Conservation (phyloP, 2,329 filamentous ascomycete species). For the Botrytis hyacinthi region DNA sequence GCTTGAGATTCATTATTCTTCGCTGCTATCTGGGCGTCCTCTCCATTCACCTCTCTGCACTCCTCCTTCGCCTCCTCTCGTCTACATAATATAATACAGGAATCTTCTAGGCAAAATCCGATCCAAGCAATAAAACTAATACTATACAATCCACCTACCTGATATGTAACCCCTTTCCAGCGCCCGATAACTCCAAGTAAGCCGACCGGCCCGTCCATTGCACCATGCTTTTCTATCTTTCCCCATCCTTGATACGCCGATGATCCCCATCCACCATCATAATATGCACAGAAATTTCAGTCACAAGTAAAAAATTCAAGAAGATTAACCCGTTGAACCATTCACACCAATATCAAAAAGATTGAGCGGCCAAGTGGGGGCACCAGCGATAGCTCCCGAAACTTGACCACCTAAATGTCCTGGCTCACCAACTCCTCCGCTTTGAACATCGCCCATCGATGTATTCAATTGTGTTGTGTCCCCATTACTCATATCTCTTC, state of each 20-base stretch:
- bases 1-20: neutral
- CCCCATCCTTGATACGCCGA: neutral
- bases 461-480: constrained; percentile 18
- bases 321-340: neutral
- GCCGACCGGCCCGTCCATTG: neutral
- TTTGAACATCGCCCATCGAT: constrained; percentile 8
- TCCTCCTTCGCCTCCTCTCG: neutral
- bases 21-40: neutral
- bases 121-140: neutral
- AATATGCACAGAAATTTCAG: neutral
- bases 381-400: constrained; percentile 1
- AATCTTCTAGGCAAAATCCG: neutral
- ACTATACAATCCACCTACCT: neutral
- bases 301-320: too few species aligned
- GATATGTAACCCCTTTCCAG: too few species aligned
- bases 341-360: constrained; percentile 29
- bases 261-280: neutral
- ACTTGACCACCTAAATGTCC: constrained; percentile 17
- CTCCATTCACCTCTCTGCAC: too few species aligned
- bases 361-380: constrained; percentile 31
- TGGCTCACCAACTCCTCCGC: constrained; percentile 2
- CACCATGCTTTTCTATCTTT: neutral
- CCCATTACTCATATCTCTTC: constrained; percentile 26
- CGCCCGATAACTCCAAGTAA: neutral
- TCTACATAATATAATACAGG: neutral